A percentile compares a stretch with the other conserved stretches of the same genome.
phyloP scores from a whole-genome alignment of 129 eudicot genomes.

The Flaveria ramosissima region DNA sequence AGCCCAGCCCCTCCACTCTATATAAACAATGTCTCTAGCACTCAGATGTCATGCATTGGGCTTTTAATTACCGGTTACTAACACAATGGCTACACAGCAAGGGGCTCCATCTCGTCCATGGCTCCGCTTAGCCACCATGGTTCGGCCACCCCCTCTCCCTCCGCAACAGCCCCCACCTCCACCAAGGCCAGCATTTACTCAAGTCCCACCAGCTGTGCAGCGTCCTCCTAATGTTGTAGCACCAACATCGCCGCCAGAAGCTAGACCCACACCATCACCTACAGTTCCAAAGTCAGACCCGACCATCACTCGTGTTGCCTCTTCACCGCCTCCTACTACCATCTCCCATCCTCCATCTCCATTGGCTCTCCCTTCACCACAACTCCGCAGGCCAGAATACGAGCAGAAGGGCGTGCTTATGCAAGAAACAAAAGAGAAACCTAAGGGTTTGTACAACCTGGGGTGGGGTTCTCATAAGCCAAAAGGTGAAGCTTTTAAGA shows the following conservation, averaged over 20 bases:
- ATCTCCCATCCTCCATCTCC: slow-evolving; percentile 50
- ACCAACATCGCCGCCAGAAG: slow-evolving; percentile 25
- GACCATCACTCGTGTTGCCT: neutral
- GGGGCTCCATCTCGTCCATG: slow-evolving; percentile 48
- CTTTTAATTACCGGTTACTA: no score
- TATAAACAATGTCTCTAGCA: slow-evolving; percentile 18
- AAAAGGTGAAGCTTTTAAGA: slow-evolving; percentile 29
- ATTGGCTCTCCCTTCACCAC: slow-evolving; percentile 34
- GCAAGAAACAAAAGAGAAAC: slow-evolving; percentile 47
- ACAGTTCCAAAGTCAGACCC: slow-evolving; percentile 18
- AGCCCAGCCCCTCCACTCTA: neutral
- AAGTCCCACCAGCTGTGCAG: neutral
- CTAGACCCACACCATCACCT: neutral
- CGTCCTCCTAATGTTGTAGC: slow-evolving; percentile 8
- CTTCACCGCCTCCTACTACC: slow-evolving; percentile 38
- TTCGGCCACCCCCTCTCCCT: slow-evolving; percentile 20
- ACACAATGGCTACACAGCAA: slow-evolving; percentile 56
- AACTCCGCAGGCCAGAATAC: slow-evolving; percentile 26
- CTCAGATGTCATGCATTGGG: slow-evolving; percentile 8
- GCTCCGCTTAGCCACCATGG: slow-evolving; percentile 54
- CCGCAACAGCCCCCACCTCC: slow-evolving; percentile 38
- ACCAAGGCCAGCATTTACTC: slow-evolving; percentile 27
- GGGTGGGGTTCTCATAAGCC: neutral
- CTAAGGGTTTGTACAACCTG: slow-evolving; percentile 12
- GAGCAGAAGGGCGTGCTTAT: neutral